Evolutionary conservation across 2,329 filamentous ascomycete species (phyloP).

Genomic region (Plectosphaerella cucumerina): DNA sequence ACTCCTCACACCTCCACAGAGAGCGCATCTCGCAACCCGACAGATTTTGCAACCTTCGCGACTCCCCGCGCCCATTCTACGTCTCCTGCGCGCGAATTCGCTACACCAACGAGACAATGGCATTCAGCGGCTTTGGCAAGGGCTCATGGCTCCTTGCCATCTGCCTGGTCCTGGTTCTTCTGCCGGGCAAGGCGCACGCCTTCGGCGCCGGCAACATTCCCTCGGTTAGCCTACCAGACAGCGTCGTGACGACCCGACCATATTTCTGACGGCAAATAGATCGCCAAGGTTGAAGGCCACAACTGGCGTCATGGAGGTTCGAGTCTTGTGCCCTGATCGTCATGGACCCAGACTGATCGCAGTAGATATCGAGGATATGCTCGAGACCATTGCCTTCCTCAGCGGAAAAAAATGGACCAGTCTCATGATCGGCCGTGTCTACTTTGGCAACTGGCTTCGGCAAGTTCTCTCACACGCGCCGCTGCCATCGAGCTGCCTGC

Average conservation of each 20-base stretch:
- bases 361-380: constrained; percentile 73
- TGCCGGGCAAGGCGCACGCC: constrained; percentile 53
- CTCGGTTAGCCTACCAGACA: constrained; percentile 24
- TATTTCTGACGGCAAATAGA: constrained; percentile 18
- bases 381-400: constrained; percentile 72
- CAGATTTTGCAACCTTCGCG: too few species aligned
- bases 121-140: constrained; percentile 41
- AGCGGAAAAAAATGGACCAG: constrained; percentile 82
- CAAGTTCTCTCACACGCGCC: not conserved
- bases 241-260: constrained; percentile 17
- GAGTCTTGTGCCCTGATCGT: constrained; percentile 3
- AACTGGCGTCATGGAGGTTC: constrained; percentile 67
- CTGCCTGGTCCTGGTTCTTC: constrained; percentile 49
- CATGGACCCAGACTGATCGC: constrained; percentile 1
- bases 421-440: constrained; percentile 71
- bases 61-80: too few species aligned
- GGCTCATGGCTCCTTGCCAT: constrained; percentile 48
- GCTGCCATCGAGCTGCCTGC: not conserved
- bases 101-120: constrained; percentile 30
- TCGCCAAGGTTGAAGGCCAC: constrained; percentile 57
- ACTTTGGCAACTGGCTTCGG: constrained; percentile 73
- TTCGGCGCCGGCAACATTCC: constrained; percentile 71
- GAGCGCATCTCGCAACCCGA: too few species aligned
- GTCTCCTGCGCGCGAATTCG: too few species aligned
- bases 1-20: too few species aligned